Evolutionary conservation across 1,139 yeast genomes (phyloP).

Genomic region (Arxiozyma slooffiae): DNA sequence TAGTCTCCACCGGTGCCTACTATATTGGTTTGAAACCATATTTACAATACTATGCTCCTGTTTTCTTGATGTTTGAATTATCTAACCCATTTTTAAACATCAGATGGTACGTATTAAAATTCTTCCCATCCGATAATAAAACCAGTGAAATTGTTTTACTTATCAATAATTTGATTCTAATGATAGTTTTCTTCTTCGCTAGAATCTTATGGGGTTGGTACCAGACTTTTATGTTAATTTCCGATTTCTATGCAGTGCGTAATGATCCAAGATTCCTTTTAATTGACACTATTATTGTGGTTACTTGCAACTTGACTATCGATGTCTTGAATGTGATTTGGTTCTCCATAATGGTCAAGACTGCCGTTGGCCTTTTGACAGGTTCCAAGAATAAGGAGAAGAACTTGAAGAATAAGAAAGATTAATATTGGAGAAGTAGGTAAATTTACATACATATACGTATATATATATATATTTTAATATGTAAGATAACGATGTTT

Average conservation of each 20-base stretch:
- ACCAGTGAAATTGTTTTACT: conserved; percentile 43
- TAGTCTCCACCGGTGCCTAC: conserved; percentile 72
- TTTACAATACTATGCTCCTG: conserved; percentile 74
- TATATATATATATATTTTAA: too few relatives aligned
- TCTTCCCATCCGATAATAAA: conserved; percentile 37
- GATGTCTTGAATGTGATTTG: conserved; percentile 63
- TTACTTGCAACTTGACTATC: conserved; percentile 54
- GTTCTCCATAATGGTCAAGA: conserved; percentile 75
- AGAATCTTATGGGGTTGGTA: conserved; percentile 86
- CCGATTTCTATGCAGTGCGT: conserved; percentile 40
- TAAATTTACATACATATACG: not conserved
- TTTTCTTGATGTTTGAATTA: conserved; percentile 75
- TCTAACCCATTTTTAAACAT: conserved; percentile 89
- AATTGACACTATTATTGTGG: conserved; percentile 41
- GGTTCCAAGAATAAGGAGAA: conserved; percentile 9
- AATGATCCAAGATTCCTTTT: conserved; percentile 37
- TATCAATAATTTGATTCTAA: conserved; percentile 61
- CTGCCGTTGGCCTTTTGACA: conserved; percentile 42
- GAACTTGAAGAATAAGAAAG: conserved; percentile 7
- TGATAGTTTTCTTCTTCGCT: conserved; percentile 61
- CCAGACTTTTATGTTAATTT: conserved; percentile 47
- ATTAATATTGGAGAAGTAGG: not conserved
- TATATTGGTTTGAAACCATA: conserved; percentile 57
- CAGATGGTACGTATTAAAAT: conserved; percentile 79
- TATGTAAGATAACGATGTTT: too few relatives aligned